Percentiles rank a stretch among this genome's conserved stretches.
These are phyloP conservation scores for Eimeria mitis DNA, from an alignment of 169 alveolate genomes.

Conservation along the genomic window DNA sequence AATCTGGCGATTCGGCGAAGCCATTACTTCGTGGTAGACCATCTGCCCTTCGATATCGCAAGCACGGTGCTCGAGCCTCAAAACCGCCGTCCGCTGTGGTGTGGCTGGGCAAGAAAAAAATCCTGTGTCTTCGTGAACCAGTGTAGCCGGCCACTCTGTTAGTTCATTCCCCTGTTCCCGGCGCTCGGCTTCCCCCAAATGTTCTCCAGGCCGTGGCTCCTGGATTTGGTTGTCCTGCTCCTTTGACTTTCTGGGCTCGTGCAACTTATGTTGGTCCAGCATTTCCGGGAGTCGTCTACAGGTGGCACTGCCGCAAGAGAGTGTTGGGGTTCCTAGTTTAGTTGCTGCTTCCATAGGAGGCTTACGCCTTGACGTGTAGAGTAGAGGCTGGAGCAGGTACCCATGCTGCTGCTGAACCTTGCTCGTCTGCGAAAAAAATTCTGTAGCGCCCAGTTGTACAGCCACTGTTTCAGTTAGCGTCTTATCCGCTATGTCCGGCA, in stretches of 20 bases:
- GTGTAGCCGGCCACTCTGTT: neutral
- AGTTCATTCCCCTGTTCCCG: neutral
- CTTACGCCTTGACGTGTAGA: neutral
- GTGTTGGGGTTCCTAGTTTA: too few relatives aligned
- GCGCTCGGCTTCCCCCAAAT: neutral
- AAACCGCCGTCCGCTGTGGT: neutral
- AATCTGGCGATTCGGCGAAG: neutral
- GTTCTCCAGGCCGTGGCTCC: too few relatives aligned
- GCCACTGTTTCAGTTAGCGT: neutral
- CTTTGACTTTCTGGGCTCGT: neutral
- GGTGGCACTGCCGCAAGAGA: neutral
- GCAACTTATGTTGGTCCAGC: neutral
- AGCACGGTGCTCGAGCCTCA: neutral
- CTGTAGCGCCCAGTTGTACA: neutral
- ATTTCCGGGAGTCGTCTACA: neutral
- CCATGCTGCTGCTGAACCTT: neutral
- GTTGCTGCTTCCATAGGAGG: neutral
- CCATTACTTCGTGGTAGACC: neutral
- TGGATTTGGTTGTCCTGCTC: neutral
- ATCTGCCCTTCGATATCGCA: neutral
- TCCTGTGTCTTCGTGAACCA: neutral
- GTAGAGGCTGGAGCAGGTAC: neutral
- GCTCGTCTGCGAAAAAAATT: neutral
- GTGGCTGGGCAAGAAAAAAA: neutral
- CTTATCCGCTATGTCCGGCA: neutral